Evolutionary conservation across 768 basidiomycete species (phyloP), one percentile per base, ranked within the genome.

Genomic region (Trametes sanguinea): DNA sequence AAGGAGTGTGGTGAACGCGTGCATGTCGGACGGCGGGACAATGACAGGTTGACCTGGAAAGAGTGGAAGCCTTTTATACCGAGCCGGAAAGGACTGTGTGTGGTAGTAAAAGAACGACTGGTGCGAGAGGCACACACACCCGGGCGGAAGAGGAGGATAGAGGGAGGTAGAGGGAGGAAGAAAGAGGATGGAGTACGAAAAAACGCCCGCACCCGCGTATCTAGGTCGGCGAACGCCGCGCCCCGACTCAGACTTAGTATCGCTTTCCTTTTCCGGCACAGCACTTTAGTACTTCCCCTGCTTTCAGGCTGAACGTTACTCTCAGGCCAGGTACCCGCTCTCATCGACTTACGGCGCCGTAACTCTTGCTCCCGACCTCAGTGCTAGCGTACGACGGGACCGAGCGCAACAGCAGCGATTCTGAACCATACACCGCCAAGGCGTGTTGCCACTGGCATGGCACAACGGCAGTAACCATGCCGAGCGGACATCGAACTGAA

Each of bases 1-100:
- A 40, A 65, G 54, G 60, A 65, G 46, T 43, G 60, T 55, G 50
- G 45, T 47, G 63, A 60, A 65, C 7, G 55, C 52, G 60, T 57
- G 40, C 60, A 65, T 61, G 60, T 35, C 40, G 50, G 40, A 32
- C 3, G 42, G 27, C 3, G 27, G 16, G 46, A 32, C 39, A 27
- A 35, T 54, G 51, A 55, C 3, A 33, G 14, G 33, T 42, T 47
- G 17, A 16, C 33, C 47, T 56, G 48, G 43, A 65, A 59, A 37
- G 57, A 60, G 53, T 9, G 57, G 46, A 3, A 30, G 48, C 48
- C 59, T 54, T 50, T 47, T n/a, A 47, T 27, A 57, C 48, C 63
- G 51, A 57, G 59, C 51, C 48, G 54, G 48, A 59, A 64, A 52
- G 37, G 63, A 64, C 63, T 42, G 63, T 64, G 39, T 32, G 37